These are phyloP conservation scores for Dryadomyces quercus-mongolicae DNA, from an alignment of 2,329 filamentous ascomycete genomes.

Conservation along the genomic window DNA sequence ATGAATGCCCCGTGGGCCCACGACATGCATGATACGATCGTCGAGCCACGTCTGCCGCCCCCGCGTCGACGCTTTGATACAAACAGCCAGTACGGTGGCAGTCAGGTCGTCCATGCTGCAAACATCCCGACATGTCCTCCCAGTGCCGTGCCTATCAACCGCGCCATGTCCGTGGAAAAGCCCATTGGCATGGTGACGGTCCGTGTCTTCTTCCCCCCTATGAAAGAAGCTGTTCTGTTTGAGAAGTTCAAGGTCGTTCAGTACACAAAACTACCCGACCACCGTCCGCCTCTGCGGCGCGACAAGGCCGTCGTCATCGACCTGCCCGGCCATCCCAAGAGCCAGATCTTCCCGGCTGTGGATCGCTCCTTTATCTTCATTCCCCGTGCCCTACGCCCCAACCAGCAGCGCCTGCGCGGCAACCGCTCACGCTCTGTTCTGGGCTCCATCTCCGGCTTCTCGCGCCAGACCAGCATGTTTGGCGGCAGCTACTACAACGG, in stretches of 20 bases:
- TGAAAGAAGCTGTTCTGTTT: slow-evolving; percentile 60
- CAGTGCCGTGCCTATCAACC: slow-evolving; percentile 54
- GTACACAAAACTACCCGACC: slow-evolving; percentile 88
- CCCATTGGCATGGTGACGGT: slow-evolving; percentile 77
- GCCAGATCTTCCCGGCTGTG: slow-evolving; percentile 81
- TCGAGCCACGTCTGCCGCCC: slow-evolving; percentile 24
- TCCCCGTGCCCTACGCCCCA: slow-evolving; percentile 81
- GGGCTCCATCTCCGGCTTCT: slow-evolving; percentile 54
- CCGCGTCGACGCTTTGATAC: slow-evolving; percentile 17
- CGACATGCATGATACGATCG: slow-evolving; percentile 76
- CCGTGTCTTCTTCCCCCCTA: slow-evolving; percentile 65
- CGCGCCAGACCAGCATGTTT: slow-evolving; percentile 70
- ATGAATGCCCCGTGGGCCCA: slow-evolving; percentile 78
- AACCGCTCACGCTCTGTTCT: slow-evolving; percentile 61
- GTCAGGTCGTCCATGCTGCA: slow-evolving; percentile 18
- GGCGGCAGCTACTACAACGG: slow-evolving; percentile 49
- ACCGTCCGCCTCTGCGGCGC: slow-evolving; percentile 81
- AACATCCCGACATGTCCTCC: slow-evolving; percentile 45
- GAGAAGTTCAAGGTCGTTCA: slow-evolving; percentile 71
- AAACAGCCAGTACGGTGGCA: slow-evolving; percentile 20
- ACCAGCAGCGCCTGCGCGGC: slow-evolving; percentile 69
- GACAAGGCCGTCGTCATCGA: slow-evolving; percentile 96
- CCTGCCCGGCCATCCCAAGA: slow-evolving; percentile 63
- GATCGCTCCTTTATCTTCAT: slow-evolving; percentile 98
- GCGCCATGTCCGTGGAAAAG: slow-evolving; percentile 71